Percentiles rank a stretch among this genome's conserved stretches.
These are phyloP conservation scores for Phlyctochytrium planicorne DNA, from an alignment of 192 early-diverging fungal genomes.

Conservation along the genomic window DNA sequence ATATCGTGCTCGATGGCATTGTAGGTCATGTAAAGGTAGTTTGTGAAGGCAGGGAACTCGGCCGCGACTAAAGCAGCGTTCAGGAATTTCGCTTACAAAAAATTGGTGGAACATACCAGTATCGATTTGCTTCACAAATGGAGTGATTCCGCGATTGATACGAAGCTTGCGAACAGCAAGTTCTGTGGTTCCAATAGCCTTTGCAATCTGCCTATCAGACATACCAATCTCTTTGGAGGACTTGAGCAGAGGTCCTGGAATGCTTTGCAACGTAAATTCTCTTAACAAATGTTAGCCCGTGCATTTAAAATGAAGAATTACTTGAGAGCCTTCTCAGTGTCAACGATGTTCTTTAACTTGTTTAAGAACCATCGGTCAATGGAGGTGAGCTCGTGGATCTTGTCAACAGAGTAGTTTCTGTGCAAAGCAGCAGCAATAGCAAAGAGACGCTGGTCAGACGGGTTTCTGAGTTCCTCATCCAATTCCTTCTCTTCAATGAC, in stretches of 20 bases:
- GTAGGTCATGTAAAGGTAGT: conserved; percentile 99
- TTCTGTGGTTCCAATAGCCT: conserved; percentile 75
- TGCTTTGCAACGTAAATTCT: conserved; percentile 56
- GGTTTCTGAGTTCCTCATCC: conserved; percentile 85
- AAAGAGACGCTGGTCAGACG: conserved; percentile 93
- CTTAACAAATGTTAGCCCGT: conserved; percentile 1
- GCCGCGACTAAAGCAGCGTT: conserved; percentile 70
- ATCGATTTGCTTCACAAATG: conserved; percentile 98
- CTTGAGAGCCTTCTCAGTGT: conserved; percentile 70
- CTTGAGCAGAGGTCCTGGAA: conserved; percentile 59
- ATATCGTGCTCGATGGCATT: conserved; percentile 93
- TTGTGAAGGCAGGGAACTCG: conserved; percentile 97
- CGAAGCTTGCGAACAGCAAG: conserved; percentile 83
- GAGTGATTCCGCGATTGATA: conserved; percentile 75
- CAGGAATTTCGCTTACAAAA: neutral
- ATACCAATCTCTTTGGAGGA: conserved; percentile 94
- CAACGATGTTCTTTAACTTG: conserved; percentile 86
- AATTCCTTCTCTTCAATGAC: conserved; percentile 67
- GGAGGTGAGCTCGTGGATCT: conserved; percentile 84
- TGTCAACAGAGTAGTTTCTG: conserved; percentile 87
- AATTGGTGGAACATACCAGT: conserved; percentile 56
- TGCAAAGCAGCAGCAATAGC: conserved; percentile 95
- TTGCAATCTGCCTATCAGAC: conserved; percentile 88
- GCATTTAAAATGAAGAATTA: neutral
- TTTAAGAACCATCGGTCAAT: conserved; percentile 99